Base-by-base conservation (phyloP, 805 yeast genomes). In the Saccharomycopsis fodiens region DNA sequence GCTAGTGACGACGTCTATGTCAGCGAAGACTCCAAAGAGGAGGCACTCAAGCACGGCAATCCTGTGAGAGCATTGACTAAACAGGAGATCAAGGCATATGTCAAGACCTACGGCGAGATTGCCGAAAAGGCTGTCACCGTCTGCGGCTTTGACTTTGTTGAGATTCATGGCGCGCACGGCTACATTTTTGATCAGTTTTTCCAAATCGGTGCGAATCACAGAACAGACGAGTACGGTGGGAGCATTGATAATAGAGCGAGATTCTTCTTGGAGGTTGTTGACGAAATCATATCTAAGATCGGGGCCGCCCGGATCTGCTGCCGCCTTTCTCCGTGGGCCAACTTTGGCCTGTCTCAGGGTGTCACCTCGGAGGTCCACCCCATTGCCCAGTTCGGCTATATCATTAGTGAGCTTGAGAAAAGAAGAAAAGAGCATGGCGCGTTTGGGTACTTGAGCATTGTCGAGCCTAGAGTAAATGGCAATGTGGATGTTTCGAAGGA, bases 181-280 rank as follows among this genome's bases (percentile, higher is more conserved):
- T 78, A 74, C 54, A 59, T 80, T 41, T 49, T 73, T 30, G 64
- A 68, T 54, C 67, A 70, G 54, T 78, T 81, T 52, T 54, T 74
- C 44, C 68, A 74, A 30, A 60, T 63, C 1, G 53, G 57, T 36
- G 60, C 73, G 22, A 79, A 82, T 60, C 58, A 64, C 47, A 69
- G 87, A 56, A 72, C 73, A 1, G 87, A 81, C 55, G 66, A 71
- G 51, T 81, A 78, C 52, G 86, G 85, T 39, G 85, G 85, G 4
- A 62, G 73, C 1, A 64, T 78, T 43, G 83, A 77, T 54, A 78
- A 78, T 59, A 69, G 85, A 52, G 64, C 65, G 6, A 61, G 78
- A 37, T 65, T 79, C 43, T 52, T 70, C 7, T 52, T 71, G 25
- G 81, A 79, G 52, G 56, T 73, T 17, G 58, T 76, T n/a, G 73